Percentiles rank a stretch among this genome's conserved stretches.
phyloP scores from a whole-genome alignment of 2,329 filamentous ascomycete genomes.

The Aspergillus novofumigatus region DNA sequence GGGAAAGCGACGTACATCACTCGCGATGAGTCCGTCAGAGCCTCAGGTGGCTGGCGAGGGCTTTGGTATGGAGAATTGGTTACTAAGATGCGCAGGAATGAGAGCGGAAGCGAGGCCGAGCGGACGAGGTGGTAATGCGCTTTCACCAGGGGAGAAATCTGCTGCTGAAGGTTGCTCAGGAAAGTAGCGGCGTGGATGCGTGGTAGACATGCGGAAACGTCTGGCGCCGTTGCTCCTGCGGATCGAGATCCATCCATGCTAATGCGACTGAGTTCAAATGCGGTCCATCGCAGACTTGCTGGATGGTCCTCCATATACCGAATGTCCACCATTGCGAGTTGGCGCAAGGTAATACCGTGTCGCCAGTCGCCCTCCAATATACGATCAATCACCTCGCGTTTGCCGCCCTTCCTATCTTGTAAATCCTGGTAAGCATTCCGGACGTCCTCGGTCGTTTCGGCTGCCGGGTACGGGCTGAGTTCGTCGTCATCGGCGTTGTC shows the following conservation, averaged over 20 bases:
- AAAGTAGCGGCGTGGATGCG: constrained; percentile 79
- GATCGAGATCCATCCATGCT: constrained; percentile 15
- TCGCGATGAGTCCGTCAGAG: constrained; percentile 57
- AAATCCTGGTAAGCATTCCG: constrained; percentile 61
- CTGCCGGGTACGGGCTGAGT: constrained; percentile 66
- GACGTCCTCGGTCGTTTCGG: constrained; percentile 62
- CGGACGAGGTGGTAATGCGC: constrained; percentile 77
- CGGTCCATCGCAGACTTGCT: constrained; percentile 50
- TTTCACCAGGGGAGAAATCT: constrained; percentile 74
- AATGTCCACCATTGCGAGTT: constrained; percentile 53
- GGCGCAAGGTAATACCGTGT: constrained; percentile 51
- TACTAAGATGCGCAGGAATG: constrained; percentile 73
- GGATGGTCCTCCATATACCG: constrained; percentile 53
- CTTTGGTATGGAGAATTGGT: constrained; percentile 74
- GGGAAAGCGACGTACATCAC: constrained; percentile 80
- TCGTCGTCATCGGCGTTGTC: constrained; percentile 54
- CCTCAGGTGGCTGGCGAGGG: constrained; percentile 37
- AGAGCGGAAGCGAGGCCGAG: constrained; percentile 60
- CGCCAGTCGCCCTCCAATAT: constrained; percentile 57
- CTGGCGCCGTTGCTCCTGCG: constrained; percentile 20
- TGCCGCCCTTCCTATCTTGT: constrained; percentile 50
- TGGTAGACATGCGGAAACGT: constrained; percentile 48
- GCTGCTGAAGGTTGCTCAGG: constrained; percentile 67
- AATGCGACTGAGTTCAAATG: constrained; percentile 43
- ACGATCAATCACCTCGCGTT: constrained; percentile 53